These are phyloP conservation scores for Neurospora tetraspora DNA, from an alignment of 495 filamentous ascomycete species.

Conservation along the genomic window DNA sequence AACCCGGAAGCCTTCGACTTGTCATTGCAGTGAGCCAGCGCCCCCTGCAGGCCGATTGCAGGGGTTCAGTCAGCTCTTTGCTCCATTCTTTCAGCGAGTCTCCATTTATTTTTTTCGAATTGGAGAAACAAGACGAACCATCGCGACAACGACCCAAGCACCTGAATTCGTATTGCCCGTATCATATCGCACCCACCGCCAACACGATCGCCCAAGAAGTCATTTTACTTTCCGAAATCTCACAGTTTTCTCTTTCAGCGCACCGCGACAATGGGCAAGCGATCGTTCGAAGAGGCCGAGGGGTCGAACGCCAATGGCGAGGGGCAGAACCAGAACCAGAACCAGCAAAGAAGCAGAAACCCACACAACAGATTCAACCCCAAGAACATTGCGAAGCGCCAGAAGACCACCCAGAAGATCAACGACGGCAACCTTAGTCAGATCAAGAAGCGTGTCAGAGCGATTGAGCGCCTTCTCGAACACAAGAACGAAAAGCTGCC, in stretches of 20 bases:
- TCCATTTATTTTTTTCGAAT: not conserved
- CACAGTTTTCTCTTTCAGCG: not conserved
- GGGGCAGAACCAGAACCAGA: conserved; percentile 4
- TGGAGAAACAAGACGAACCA: not conserved
- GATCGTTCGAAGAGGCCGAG: conserved; percentile 15
- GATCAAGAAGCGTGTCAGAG: conserved; percentile 50
- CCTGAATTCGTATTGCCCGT: not conserved
- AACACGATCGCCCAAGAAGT: not conserved
- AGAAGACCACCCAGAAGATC: conserved; percentile 22
- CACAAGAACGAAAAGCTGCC: conserved; percentile 50
- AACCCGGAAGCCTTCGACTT: not conserved
- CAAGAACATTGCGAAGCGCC: conserved; percentile 18
- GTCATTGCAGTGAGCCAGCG: not conserved
- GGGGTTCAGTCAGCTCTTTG: not conserved
- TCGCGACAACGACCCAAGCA: not conserved
- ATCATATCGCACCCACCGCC: not conserved
- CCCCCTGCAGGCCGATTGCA: not conserved
- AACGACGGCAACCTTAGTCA: conserved; percentile 27
- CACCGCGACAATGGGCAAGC: conserved; percentile 8
- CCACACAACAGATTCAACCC: not conserved
- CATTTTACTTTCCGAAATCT: not conserved
- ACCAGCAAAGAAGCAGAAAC: conserved; percentile 2
- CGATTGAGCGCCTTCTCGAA: conserved; percentile 53
- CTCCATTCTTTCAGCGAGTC: not conserved
- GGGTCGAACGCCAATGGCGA: conserved; percentile 4